These are phyloP conservation scores for Pseudogymnoascus sp. DNA, from an alignment of 2,329 filamentous ascomycete species.

Conservation along the genomic window DNA sequence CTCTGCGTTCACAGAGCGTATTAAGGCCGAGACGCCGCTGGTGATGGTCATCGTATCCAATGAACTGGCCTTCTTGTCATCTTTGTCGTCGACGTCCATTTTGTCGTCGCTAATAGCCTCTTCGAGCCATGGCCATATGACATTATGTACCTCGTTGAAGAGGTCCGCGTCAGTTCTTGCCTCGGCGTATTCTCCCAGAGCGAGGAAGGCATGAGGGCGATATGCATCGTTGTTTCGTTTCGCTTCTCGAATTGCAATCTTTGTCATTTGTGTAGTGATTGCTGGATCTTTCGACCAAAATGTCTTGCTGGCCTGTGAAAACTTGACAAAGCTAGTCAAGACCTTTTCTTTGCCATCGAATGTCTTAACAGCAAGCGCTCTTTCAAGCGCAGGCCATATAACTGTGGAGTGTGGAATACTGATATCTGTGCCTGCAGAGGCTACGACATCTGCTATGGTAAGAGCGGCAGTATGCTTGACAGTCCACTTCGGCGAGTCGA, in stretches of 20 bases:
- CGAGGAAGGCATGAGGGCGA: constrained; percentile 63
- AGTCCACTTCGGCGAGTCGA: constrained; percentile 79
- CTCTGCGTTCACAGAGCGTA: constrained; percentile 23
- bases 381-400: constrained; percentile 80
- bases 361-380: constrained; percentile 76
- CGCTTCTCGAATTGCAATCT: constrained; percentile 76
- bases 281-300: constrained; percentile 47
- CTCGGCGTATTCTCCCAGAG: constrained; percentile 64
- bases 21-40: constrained; percentile 26
- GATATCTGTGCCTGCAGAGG: constrained; percentile 56
- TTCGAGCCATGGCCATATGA: constrained; percentile 57
- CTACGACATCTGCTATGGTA: constrained; percentile 65
- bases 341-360: constrained; percentile 88
- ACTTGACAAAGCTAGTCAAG: constrained; percentile 68
- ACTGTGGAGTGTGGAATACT: constrained; percentile 49
- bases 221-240: constrained; percentile 87
- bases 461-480: constrained; percentile 84
- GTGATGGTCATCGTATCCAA: constrained; percentile 24
- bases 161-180: constrained; percentile 62
- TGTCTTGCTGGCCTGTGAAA: constrained; percentile 56
- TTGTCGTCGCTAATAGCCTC: constrained; percentile 49
- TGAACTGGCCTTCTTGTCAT: constrained; percentile 17
- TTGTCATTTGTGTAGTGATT: constrained; percentile 61
- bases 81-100: constrained; percentile 47
- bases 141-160: constrained; percentile 54